phyloP scores from a whole-genome alignment of 768 basidiomycete species.

The Termitomyces heimii region DNA sequence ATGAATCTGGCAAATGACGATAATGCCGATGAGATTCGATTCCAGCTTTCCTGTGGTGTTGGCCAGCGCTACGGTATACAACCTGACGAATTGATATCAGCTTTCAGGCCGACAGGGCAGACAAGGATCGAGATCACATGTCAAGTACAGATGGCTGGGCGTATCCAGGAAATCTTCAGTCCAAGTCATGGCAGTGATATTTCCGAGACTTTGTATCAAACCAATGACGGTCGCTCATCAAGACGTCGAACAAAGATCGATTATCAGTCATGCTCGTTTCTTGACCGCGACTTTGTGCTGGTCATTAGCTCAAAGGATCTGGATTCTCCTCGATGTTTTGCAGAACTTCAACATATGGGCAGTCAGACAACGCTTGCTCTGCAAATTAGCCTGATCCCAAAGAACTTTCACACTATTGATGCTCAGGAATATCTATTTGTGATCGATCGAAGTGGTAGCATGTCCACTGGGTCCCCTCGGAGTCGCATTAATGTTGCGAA shows the following conservation, averaged over 20 bases:
- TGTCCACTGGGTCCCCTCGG: conserved; percentile 21
- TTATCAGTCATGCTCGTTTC: conserved; percentile 34
- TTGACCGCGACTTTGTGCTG: conserved; percentile 47
- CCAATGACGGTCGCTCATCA: conserved; percentile 26
- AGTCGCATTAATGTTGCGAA: conserved; percentile 41
- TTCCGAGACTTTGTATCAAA: conserved; percentile 25
- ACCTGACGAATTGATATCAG: conserved; percentile 29
- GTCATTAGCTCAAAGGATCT: conserved; percentile 41
- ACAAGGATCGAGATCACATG: conserved; percentile 35
- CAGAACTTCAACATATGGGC: conserved; percentile 30
- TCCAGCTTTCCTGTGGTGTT: conserved; percentile 47
- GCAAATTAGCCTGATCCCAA: conserved; percentile 52
- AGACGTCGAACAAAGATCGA: conserved; percentile 33
- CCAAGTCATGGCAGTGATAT: conserved; percentile 37
- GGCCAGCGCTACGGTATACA: conserved; percentile 47
- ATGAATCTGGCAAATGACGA: conserved; percentile 50
- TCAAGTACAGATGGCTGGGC: conserved; percentile 45
- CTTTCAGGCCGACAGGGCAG: conserved; percentile 19
- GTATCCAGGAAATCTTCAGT: conserved; percentile 32
- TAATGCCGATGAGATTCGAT: conserved; percentile 38
- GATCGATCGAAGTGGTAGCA: conserved; percentile 54
- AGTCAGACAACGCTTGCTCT: conserved; percentile 34
- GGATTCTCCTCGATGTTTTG: conserved; percentile 52
- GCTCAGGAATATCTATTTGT: conserved; percentile 57
- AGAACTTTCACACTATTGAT: conserved; percentile 32